Base-by-base conservation (phyloP, 768 basidiomycete species). In the Nidularia sp. region DNA sequence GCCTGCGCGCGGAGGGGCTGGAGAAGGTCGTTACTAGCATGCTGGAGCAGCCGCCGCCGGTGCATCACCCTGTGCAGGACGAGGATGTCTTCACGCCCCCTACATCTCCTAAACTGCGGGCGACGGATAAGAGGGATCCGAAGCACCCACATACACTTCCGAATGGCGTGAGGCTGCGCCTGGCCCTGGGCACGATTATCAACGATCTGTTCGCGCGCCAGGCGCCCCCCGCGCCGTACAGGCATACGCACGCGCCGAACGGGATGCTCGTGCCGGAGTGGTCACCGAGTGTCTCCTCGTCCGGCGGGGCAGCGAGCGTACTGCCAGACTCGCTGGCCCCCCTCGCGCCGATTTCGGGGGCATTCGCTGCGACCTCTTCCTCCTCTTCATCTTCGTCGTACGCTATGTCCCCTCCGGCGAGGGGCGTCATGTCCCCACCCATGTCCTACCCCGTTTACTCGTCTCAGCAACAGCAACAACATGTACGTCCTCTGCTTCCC, bases 191-290 rank as follows among this genome's bases (percentile, higher is more conserved):
- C 2, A 86, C 87, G 0, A 81, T 93, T 50, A 77, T 92, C 66
- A 92, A 92, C 56, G 90, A 92, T 58, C 69, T 93, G 5, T 92
- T 92, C 61, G 84, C 87, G 25, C 79, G 89, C 22, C 83, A 86
- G 60, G 75, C 81, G 0, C 84, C 84, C n/a, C 70, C 70, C 4
- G 72, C 73, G n/a, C 74, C 75, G 1, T 73, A 74, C 51, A 69
- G 78, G 33, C 73, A 74, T 51, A 66, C 70, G 6, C 25, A 25
- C 25, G 3, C 25, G 25, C 25, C 25, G 25, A 25, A 25, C 3
- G 25, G 25, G 25, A 25, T 25, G 25, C 25, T 25, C 25, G 25
- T 25, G 25, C 25, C 25, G 25, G 25, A 25, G 25, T 25, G 25
- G 25, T 25, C 25, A 3, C 25, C 25, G 25, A 25, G 25, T 25